phyloP scores from a whole-genome alignment of 441 rosid genomes.

The Pelargonium fulgidum region DNA sequence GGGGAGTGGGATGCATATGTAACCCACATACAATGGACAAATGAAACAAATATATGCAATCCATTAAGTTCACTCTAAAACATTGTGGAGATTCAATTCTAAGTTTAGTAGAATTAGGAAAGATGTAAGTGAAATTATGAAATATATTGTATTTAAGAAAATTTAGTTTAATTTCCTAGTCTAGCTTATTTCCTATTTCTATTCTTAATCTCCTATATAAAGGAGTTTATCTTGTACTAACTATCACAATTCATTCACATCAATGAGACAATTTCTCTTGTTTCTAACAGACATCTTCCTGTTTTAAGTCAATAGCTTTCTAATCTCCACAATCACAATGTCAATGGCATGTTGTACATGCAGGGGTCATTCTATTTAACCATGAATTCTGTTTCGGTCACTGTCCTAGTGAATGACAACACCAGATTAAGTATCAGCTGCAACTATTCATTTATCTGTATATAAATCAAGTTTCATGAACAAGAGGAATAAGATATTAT shows the following conservation, averaged over 20 bases:
- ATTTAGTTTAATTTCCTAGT: too few species aligned
- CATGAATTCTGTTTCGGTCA: background rate
- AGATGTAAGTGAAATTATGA: too few species aligned
- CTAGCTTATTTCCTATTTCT: too few species aligned
- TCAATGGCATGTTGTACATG: background rate
- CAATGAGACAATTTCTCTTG: too few species aligned
- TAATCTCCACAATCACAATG: background rate
- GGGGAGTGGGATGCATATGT: background rate
- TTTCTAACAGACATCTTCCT: background rate
- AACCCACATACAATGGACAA: background rate
- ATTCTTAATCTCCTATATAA: too few species aligned
- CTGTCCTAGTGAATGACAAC: background rate
- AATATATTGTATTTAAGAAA: too few species aligned
- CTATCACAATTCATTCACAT: too few species aligned
- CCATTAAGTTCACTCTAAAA: background rate
- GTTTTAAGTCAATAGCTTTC: background rate
- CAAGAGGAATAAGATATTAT: constrained; percentile 1
- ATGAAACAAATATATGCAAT: background rate
- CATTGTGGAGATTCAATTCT: too few species aligned
- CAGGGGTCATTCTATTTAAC: background rate
- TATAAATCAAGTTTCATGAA: constrained; percentile 13
- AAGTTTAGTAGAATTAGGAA: too few species aligned
- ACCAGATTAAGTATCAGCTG: background rate
- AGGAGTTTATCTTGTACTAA: too few species aligned
- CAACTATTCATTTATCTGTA: background rate